Evolutionary conservation across 2,329 filamentous ascomycete species (phyloP), one percentile per base, ranked within the genome.

Genomic region (Chalaropsis thielavioides): DNA sequence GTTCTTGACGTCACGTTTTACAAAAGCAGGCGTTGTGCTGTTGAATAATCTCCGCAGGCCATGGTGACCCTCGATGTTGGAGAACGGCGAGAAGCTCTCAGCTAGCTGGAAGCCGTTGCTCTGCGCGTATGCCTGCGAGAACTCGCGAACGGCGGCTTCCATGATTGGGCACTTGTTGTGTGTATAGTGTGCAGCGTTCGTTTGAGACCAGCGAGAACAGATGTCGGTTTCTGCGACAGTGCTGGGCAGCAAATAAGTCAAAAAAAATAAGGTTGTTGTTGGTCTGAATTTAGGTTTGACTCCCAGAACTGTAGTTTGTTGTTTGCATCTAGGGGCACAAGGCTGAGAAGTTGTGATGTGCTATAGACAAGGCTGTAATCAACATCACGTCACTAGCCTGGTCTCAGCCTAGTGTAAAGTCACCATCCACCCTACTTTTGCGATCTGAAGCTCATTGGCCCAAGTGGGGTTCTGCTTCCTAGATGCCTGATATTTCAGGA

Each of bases 81-180:
- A 75, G 66, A 87, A 79, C 43, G 92, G 92, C 15, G 83, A 87
- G 66, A 97, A 78, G 10, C 88, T 88, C 67, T 83, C 81, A 22
- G 91, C 87, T 44, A 97, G 81, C 61, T 80, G 79, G 70, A 88
- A 87, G 67, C 91, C 91, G 72, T 89, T 83, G 65, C 81, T 79
- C 38, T 77, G 74, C 60, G 78, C 74, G 71, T 91, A 82, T 46
- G 89, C 89, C 66, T 82, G 76, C 64, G 82, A 83, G 73, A 96
- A 95, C 67, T 89, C 84, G 51, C 79, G 77, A 71, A 95, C 88
- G 62, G 94, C 77, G 63, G 80, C 76, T 72, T 92, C 85, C 90
- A 95, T 67, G 46, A 8, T 41, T 64, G 19, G 22, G 54, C 51
- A 11, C 24, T 41, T 24, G 27, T n/a, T 35, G 46, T 7, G 19